phyloP scores from a whole-genome alignment of 75 land plant species.

The Picea sitchensis region DNA sequence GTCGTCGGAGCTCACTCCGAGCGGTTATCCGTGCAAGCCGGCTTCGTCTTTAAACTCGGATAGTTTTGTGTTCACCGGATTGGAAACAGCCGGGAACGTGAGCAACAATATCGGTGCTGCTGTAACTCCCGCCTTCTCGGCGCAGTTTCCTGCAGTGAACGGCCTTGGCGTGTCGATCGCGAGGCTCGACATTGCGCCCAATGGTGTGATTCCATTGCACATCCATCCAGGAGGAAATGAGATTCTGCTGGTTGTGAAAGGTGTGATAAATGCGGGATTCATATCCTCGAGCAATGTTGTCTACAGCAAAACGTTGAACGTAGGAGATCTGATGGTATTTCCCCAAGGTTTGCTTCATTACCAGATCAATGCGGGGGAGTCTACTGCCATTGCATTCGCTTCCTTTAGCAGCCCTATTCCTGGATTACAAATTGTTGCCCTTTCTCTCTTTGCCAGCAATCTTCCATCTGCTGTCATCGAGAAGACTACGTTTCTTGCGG shows the following conservation, averaged over 20 bases:
- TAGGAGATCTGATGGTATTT: constrained; percentile 73
- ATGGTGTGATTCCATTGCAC: constrained; percentile 73
- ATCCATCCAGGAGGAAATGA: constrained; percentile 73
- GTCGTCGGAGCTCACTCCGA: constrained; percentile 16
- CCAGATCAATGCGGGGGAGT: constrained; percentile 44
- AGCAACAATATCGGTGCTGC: constrained; percentile 55
- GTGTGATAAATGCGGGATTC: constrained; percentile 61
- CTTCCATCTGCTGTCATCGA: constrained; percentile 31
- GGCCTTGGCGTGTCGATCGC: constrained; percentile 66
- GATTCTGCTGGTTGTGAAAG: constrained; percentile 55
- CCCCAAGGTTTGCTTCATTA: constrained; percentile 68
- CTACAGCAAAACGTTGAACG: constrained; percentile 31
- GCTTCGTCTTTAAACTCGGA: constrained; percentile 16
- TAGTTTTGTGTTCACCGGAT: constrained; percentile 50
- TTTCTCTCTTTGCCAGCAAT: constrained; percentile 45
- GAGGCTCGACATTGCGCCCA: constrained; percentile 51
- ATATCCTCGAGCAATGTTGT: constrained; percentile 35
- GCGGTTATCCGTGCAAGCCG: constrained; percentile 53
- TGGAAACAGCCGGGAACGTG: constrained; percentile 40
- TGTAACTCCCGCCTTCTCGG: constrained; percentile 53
- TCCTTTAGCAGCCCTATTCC: constrained; percentile 51
- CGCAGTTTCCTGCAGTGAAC: constrained; percentile 72
- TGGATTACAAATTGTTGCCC: constrained; percentile 46
- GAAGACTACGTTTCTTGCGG: constrained; percentile 38
- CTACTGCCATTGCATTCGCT: constrained; percentile 27